These are phyloP conservation scores for Onygenales sp. DNA, from an alignment of 2,329 filamentous ascomycete genomes.

Conservation along the genomic window DNA sequence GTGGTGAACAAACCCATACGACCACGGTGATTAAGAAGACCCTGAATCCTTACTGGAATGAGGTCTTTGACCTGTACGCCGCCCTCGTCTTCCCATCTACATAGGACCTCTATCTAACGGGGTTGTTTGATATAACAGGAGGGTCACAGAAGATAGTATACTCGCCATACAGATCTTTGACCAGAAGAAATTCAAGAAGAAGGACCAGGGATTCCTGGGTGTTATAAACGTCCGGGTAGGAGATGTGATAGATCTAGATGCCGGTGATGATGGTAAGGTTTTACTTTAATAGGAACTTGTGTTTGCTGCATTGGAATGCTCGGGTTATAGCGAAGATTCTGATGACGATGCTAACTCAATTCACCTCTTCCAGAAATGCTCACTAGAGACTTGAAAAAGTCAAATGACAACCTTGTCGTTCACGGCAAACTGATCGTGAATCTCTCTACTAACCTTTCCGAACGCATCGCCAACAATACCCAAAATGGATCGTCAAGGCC, in stretches of 20 bases:
- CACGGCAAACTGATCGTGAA: conserved; percentile 97
- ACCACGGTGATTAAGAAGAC: conserved; percentile 95
- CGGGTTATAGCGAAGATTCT: not conserved
- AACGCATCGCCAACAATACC: conserved; percentile 51
- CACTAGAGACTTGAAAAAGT: conserved; percentile 92
- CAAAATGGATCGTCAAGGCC: conserved; percentile 23
- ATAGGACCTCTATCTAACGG: not conserved
- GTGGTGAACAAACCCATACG: conserved; percentile 97
- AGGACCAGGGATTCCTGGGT: conserved; percentile 96
- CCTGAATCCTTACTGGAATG: conserved; percentile 99
- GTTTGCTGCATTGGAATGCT: too few relatives aligned
- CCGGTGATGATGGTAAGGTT: conserved; percentile 66
- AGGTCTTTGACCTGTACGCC: conserved; percentile 92
- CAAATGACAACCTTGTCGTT: conserved; percentile 93
- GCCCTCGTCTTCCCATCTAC: not conserved
- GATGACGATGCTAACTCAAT: not conserved
- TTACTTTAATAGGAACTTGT: too few relatives aligned
- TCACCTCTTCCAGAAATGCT: conserved; percentile 65
- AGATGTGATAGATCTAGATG: conserved; percentile 82
- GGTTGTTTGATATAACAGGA: conserved; percentile 42
- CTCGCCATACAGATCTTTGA: conserved; percentile 97
- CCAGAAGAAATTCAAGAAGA: conserved; percentile 99
- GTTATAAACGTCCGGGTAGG: conserved; percentile 96
- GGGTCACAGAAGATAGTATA: conserved; percentile 89
- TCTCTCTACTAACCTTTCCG: conserved; percentile 77